Evolutionary conservation across 768 basidiomycete genomes (phyloP).

Genomic region (Mycena maculata): DNA sequence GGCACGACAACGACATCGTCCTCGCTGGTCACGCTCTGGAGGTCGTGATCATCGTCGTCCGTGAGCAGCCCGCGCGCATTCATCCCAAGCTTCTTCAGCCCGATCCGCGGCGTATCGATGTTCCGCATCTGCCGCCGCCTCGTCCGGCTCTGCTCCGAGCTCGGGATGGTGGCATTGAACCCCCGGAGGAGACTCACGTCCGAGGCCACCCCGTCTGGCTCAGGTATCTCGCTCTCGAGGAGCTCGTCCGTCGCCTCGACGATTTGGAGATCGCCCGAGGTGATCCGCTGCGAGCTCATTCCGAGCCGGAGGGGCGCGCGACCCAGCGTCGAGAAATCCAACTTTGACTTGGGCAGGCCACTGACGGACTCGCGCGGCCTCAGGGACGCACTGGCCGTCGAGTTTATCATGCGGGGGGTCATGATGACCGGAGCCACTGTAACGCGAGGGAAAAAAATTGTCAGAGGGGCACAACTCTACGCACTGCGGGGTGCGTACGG

Average conservation of each 20-base stretch:
- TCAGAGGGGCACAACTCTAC: conserved; percentile 11
- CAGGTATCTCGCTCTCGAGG: conserved; percentile 77
- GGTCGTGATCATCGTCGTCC: conserved; percentile 66
- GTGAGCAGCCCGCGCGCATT: conserved; percentile 79
- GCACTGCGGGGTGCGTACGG: conserved; percentile 58
- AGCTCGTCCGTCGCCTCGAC: conserved; percentile 86
- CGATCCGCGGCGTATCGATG: conserved; percentile 79
- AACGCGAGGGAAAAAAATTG: conserved; percentile 5
- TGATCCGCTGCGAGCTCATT: conserved; percentile 73
- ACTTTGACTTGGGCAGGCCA: conserved; percentile 49
- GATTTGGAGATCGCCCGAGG: conserved; percentile 86
- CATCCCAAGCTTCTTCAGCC: conserved; percentile 84
- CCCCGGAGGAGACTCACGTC: conserved; percentile 88
- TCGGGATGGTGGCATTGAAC: conserved; percentile 95
- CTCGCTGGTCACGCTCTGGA: conserved; percentile 75
- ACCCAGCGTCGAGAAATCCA: conserved; percentile 84
- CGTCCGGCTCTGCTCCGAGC: conserved; percentile 81
- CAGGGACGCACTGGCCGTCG: conserved; percentile 75
- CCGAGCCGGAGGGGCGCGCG: conserved; percentile 80
- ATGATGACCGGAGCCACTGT: conserved; percentile 90
- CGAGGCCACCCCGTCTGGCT: conserved; percentile 74
- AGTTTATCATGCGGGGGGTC: conserved; percentile 86
- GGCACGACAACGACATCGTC: conserved; percentile 79
- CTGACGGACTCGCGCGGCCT: conserved; percentile 42
- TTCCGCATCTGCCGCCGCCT: conserved; percentile 84